Percentiles rank a stretch among this genome's conserved stretches.
Evolutionary conservation across 345 rosid species (phyloP).

Genomic region (Dovyalis caffra): DNA sequence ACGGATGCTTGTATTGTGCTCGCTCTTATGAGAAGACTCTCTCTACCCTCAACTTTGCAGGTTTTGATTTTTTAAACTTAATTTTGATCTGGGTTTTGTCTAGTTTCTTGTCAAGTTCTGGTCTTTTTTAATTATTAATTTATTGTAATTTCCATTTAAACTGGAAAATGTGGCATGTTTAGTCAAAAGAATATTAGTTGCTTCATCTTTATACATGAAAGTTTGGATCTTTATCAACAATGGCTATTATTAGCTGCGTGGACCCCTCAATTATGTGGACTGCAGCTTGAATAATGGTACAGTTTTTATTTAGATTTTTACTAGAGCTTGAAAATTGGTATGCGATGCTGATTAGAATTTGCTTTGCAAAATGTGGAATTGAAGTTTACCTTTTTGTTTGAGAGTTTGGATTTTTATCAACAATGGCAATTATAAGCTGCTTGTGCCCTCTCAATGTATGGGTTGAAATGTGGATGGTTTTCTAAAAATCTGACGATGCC

Average conservation of each 20-base stretch:
- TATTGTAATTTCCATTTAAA: background rate
- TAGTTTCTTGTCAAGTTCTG: background rate
- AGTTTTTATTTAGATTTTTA: background rate
- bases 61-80: conserved; percentile 21
- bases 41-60: conserved; percentile 76
- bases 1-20: conserved; percentile 93
- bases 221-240: background rate
- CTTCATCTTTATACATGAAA: background rate
- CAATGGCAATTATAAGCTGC: background rate
- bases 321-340: background rate
- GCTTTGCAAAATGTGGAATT: background rate
- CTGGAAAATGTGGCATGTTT: background rate
- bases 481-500: background rate
- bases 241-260: background rate
- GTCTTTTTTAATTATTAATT: background rate
- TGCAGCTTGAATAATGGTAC: background rate
- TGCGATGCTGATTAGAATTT: background rate
- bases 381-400: background rate
- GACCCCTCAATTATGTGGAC: background rate
- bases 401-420: background rate
- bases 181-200: background rate
- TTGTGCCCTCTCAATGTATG: background rate
- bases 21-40: conserved; percentile 69
- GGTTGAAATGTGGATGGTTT: background rate
- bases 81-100: conserved; percentile 1